Base-by-base conservation (phyloP, 306 rosid species). In the Cicer arietinum region DNA sequence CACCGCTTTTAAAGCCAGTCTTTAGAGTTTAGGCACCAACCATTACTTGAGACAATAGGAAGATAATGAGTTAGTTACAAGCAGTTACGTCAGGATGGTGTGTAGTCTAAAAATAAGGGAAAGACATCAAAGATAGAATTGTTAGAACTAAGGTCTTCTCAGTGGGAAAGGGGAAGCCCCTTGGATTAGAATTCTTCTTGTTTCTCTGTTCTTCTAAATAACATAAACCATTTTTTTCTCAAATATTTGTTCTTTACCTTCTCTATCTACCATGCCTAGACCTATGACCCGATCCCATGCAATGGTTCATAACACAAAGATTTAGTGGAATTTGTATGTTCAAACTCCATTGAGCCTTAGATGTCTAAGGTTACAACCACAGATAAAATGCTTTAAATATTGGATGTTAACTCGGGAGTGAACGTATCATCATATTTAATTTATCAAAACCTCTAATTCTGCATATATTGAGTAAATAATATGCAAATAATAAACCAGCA, bases 271-370 rank as follows among this genome's bases (percentile, higher is more conserved):
- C 52, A 30, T 3, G 35, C 5, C 35, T 30, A 30, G 35, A 30
- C 35, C 35, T 30, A 30, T 30, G 35, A 30, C 35, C 35, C 35
- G 35, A 30, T 30, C 35, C 35, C 35, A 30, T 3, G 0, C 35
- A 30, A 30, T 30, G 35, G 35, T 30, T 30, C 35, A 30, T 30
- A 30, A 30, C 35, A 30, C 68, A 75, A 16, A 30, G 9, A 69
- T 67, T 74, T 68, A 52, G 42, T 50, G 16, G 7, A 35, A 61
- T 68, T 46, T 42, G 67, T 60, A 50, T 75, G 68, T 50, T 65
- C 50, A 30, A 30, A 68, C 42, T 59, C 13, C 53, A 16, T 58
- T 45, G 6, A 58, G 43, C 69, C 51, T 1, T 61, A 44, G 48
- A 72, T 16, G 67, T 63, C 60, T 14, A 8, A 69, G 14, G 43